Evolutionary conservation across 805 yeast species (phyloP), one percentile per base, ranked within the genome.

Genomic region (Teunomyces stri): DNA sequence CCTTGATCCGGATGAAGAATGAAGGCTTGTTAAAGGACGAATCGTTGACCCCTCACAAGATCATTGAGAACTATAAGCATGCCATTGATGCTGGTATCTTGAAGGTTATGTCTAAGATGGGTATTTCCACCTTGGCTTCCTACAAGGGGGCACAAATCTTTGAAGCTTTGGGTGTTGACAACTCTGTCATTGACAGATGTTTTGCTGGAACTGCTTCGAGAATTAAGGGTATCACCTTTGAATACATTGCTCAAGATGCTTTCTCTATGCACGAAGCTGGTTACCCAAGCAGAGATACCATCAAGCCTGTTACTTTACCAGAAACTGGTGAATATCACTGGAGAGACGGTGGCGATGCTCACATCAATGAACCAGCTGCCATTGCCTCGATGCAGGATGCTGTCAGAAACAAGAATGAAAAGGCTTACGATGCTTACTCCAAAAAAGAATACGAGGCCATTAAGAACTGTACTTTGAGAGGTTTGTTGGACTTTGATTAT

Each of bases 81-180:
- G 85, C 97, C 10, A 77, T 88, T 50, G 96, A 92, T 63, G 86
- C 89, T 46, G 98, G 98, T 70, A 85, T 92, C 58, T 75, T 89
- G 59, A 92, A 94, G 75, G 97, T 94, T 50, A 92, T 92, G 99
- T 89, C 97, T 31, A 92, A 94, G 78, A 94, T 92, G 98, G 99
- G 99, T 77, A 94, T 92, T 59, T 91, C 98, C 28, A 94, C 99
- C 27, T 76, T 92, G 65, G 97, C 97, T 10, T 89, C 97, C n/a
- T 92, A 92, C 73, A 92, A 92, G 73, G 98, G 98, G 69, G 99
- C 99, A 25, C 99, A 92, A 75, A 94, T 92, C 62, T 92, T 94
- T 66, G 99, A 92, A 71, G 96, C 96, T 43, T 75, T 92, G 51
- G 99, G 99, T 69, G 84, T 92, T 51, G 97, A 94, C 66, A 89